Conservation (phyloP, 2,329 filamentous ascomycete genomes). For the Talaromyces albobiverticillius region DNA sequence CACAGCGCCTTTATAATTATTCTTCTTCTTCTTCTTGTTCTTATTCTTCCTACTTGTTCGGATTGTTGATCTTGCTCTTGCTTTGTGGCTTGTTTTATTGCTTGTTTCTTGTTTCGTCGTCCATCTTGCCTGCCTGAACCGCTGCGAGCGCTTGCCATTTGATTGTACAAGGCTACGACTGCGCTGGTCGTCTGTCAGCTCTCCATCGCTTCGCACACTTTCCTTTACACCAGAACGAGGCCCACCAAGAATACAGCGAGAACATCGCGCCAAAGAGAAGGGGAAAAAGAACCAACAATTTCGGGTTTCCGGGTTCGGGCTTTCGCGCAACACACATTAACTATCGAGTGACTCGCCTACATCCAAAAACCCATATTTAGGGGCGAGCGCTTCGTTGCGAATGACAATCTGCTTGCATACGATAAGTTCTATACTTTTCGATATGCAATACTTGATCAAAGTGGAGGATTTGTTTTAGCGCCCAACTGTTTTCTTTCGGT, state of each 20-base stretch:
- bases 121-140: no score
- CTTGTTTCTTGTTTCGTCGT: no score
- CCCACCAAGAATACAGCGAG: not conserved
- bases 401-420: not conserved
- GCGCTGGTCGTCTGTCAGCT: conserved; percentile 11
- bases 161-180: conserved; percentile 12
- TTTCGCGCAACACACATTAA: no score
- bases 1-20: not conserved
- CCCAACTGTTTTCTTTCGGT: not conserved
- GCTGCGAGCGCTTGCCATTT: no score
- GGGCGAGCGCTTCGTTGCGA: conserved; percentile 5
- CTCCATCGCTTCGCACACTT: not conserved
- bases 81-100: not conserved
- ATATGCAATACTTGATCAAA: conserved; percentile 11
- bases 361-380: no score
- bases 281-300: no score
- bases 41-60: conserved; percentile 3
- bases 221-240: not conserved
- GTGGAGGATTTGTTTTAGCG: conserved; percentile 4
- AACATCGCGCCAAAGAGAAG: no score
- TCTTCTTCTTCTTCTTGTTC: conserved; percentile 1
- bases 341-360: no score
- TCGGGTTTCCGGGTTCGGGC: no score
- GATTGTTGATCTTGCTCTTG: not conserved
- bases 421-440: not conserved